Base-by-base conservation (phyloP, 768 basidiomycete species). In the Amyloporia xantha region DNA sequence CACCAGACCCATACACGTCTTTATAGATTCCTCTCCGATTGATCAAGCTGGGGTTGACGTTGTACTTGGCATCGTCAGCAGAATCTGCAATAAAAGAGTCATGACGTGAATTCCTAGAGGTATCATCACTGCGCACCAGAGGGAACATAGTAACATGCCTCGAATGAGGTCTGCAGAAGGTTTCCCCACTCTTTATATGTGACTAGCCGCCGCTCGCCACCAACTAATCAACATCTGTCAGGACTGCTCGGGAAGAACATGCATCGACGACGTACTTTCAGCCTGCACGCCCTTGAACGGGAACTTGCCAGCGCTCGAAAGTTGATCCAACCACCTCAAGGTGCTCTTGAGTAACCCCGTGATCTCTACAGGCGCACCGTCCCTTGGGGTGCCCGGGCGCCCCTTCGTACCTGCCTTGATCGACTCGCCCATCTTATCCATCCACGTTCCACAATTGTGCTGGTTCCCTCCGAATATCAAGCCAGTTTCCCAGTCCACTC, bases 391-490 rank as follows among this genome's bases (percentile, higher is more conserved):
- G 9, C 91, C 96, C n/a, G 96, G 96, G 25, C 86, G 66, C 24
- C 96, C 96, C 67, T 94, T 96, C 46, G 86, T 97, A 1, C 92
- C 91, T 3, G 96, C 95, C 58, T 82, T 89, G 51, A 71, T 73
- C 2, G 89, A 92, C 62, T 95, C 92, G 38, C 96, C 96, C 91
- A 94, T 94, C 76, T 95, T 95, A 71, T 95, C 92, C 92, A 92
- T 92, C 92, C 92, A 95, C 1, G 92, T 94, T 10, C 92, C 92
- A 62, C 92, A 94, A 58, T 95, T 95, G 59, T 76, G 67, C 48
- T 70, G 68, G 64, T 82, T 98, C 6, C 96, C 96, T 23, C 96
- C 96, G 51, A 81, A 73, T 56, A 95, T 80, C 52, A 98, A 65
- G 1, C 96, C 96, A 1, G 91, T 97, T 56, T 77, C 73, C 96